Evolutionary conservation across 2,329 filamentous ascomycete genomes (phyloP).

Genomic region (Ceratocystis papillata): DNA sequence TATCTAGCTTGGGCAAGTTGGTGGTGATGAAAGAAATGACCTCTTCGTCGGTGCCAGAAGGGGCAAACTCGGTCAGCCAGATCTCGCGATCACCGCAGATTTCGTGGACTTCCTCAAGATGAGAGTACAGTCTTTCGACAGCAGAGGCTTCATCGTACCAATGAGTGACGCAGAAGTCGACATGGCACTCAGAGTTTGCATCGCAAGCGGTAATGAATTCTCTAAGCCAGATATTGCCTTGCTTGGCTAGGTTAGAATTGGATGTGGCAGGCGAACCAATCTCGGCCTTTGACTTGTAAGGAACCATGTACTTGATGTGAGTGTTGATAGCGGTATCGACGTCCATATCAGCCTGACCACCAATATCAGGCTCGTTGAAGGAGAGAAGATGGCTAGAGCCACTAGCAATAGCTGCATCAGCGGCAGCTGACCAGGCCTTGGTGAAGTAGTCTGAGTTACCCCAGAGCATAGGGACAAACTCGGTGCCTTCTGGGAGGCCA

Average conservation of each 20-base stretch:
- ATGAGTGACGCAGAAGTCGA: constrained; percentile 53
- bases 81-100: constrained; percentile 41
- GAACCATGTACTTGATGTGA: constrained; percentile 47
- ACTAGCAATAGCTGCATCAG: constrained; percentile 40
- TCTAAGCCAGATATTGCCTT: constrained; percentile 49
- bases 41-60: constrained; percentile 36
- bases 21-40: constrained; percentile 40
- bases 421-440: constrained; percentile 41
- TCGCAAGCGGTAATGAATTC: constrained; percentile 44
- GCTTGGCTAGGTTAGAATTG: constrained; percentile 41
- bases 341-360: constrained; percentile 47
- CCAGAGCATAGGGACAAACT: constrained; percentile 61
- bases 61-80: constrained; percentile 57
- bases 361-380: constrained; percentile 63
- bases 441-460: constrained; percentile 38
- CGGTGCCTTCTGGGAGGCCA: constrained; percentile 36
- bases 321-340: constrained; percentile 41
- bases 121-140: constrained; percentile 42
- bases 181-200: constrained; percentile 36
- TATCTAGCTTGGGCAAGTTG: constrained; percentile 41
- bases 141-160: constrained; percentile 48
- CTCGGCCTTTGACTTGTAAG: constrained; percentile 41
- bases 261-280: constrained; percentile 52
- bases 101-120: constrained; percentile 40
- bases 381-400: constrained; percentile 50